A percentile compares a stretch with the other conserved stretches of the same genome.
phyloP scores from a whole-genome alignment of 495 filamentous ascomycete species.

The Tuber indicum region DNA sequence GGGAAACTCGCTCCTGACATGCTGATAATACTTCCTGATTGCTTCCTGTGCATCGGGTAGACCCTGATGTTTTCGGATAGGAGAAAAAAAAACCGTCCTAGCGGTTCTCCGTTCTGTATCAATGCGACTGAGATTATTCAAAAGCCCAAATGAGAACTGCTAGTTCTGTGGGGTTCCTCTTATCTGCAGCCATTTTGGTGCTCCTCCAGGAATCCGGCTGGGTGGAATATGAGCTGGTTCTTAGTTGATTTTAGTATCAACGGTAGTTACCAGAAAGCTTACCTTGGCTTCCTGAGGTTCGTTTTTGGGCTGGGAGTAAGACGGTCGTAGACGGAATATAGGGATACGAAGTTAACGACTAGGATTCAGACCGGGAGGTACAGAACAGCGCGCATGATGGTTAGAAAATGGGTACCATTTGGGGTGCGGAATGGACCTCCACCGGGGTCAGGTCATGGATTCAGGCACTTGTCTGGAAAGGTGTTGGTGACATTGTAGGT shows the following conservation, averaged over 20 bases:
- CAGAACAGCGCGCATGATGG: not conserved
- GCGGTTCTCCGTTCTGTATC: not conserved
- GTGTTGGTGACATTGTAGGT: not conserved
- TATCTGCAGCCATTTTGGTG: not conserved
- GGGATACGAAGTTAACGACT: not conserved
- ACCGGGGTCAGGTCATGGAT: not conserved
- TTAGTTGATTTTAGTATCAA: not conserved
- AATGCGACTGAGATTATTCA: not conserved
- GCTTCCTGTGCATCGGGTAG: not conserved
- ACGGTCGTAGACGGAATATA: not conserved
- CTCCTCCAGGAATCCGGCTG: not conserved
- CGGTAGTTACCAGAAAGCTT: not conserved
- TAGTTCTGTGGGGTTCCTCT: not conserved
- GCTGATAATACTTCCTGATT: not conserved
- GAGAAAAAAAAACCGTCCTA: not conserved
- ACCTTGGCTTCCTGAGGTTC: not conserved
- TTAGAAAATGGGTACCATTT: not conserved
- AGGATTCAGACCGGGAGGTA: not conserved
- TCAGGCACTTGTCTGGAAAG: not conserved
- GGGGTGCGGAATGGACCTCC: not conserved
- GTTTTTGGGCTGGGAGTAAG: not conserved
- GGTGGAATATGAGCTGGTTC: not conserved
- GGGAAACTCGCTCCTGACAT: not conserved
- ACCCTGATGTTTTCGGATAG: not conserved
- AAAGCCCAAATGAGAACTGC: not conserved